Conservation (phyloP, 2,329 filamentous ascomycete species). For the Alternaria hordeiaustralica region DNA sequence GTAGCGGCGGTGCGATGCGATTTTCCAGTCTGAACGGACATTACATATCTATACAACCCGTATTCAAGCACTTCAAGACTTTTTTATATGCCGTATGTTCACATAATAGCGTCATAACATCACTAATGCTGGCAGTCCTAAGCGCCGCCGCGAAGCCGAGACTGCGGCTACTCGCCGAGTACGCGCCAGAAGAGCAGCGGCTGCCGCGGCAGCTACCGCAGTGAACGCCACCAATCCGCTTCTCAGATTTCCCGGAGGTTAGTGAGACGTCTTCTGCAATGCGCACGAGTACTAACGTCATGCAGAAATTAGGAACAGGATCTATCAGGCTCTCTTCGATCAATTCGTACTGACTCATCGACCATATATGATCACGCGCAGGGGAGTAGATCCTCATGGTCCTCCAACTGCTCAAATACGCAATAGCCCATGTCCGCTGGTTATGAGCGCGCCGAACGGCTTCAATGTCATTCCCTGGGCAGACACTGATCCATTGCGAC, state of each 20-base stretch:
- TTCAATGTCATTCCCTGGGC: background rate
- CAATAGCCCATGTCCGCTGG: rapidly evolving
- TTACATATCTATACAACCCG: background rate
- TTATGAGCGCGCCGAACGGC: background rate
- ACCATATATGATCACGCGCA: background rate
- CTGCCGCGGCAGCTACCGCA: background rate
- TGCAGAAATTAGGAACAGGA: background rate
- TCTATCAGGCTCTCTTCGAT: background rate
- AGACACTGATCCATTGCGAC: background rate
- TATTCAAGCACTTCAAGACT: background rate
- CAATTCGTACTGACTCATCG: background rate
- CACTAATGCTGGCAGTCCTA: background rate
- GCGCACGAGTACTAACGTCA: background rate
- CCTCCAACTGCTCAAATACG: background rate
- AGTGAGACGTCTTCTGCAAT: background rate
- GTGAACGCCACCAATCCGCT: background rate
- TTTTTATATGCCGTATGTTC: background rate
- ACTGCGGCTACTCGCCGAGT: background rate
- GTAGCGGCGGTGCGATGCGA: background rate
- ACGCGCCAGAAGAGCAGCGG: background rate
- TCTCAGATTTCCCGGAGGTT: background rate
- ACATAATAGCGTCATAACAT: background rate
- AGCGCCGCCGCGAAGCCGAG: background rate
- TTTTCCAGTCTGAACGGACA: background rate
- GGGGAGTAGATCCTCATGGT: background rate